Percentiles rank a stretch among this genome's conserved stretches.
These are phyloP conservation scores for Mytilinidion resinicola DNA, from an alignment of 495 filamentous ascomycete species.

Conservation along the genomic window DNA sequence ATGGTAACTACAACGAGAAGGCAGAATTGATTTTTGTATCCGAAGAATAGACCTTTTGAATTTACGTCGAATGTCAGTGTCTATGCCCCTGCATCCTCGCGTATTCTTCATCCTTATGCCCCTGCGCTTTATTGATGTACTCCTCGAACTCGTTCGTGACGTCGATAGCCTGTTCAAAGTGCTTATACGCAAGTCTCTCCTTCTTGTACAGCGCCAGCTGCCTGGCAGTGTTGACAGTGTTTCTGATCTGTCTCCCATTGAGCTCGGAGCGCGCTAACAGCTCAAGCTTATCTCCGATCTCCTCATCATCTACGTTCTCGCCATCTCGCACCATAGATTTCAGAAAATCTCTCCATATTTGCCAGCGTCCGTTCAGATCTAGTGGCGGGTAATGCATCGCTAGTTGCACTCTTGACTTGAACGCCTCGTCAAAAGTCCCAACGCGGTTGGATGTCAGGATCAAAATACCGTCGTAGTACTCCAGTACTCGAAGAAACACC, in stretches of 20 bases:
- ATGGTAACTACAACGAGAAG: no score
- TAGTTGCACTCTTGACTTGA: constrained; percentile 26
- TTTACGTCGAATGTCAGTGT: no score
- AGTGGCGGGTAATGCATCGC: constrained; percentile 24
- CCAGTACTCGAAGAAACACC: constrained; percentile 26
- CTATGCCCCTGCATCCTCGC: no score
- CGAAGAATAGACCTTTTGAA: no score
- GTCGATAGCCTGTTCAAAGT: not conserved
- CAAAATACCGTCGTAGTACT: constrained; percentile 27
- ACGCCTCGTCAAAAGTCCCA: constrained; percentile 26
- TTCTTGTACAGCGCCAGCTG: not conserved
- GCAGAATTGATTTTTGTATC: no score
- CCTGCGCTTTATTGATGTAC: not conserved
- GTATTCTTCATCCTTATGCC: not conserved
- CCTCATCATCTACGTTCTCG: constrained; percentile 27
- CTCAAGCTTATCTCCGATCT: constrained; percentile 20
- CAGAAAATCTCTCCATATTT: constrained; percentile 42
- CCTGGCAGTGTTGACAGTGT: constrained; percentile 21
- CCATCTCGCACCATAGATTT: constrained; percentile 22
- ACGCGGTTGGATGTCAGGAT: constrained; percentile 23
- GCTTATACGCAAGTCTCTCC: not conserved
- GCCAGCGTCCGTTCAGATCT: constrained; percentile 11
- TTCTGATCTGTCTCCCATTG: constrained; percentile 42
- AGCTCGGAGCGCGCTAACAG: constrained; percentile 25
- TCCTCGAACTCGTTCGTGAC: not conserved